phyloP scores from a whole-genome alignment of 345 rosid species.

The Euphorbia peplus region DNA sequence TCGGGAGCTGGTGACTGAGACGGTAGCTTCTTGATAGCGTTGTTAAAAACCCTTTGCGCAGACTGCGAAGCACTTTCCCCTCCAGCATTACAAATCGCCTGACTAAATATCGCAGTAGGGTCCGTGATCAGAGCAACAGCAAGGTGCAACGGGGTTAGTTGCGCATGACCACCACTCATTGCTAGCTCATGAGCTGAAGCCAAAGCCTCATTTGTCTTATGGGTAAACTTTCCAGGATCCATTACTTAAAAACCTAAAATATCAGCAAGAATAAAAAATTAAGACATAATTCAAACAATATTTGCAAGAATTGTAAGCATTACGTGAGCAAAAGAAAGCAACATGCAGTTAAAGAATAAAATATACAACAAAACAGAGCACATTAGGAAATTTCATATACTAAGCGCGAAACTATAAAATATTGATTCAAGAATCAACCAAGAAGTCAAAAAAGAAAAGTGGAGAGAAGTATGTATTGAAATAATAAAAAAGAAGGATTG shows the following conservation, averaged over 20 bases:
- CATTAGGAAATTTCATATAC: too few relatives aligned
- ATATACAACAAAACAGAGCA: too few relatives aligned
- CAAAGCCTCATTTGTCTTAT: constrained; percentile 80
- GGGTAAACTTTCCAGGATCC: constrained; percentile 90
- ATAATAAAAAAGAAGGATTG: too few relatives aligned
- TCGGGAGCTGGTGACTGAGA: constrained; percentile 80
- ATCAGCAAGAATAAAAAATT: background rate
- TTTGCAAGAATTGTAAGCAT: background rate
- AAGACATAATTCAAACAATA: background rate
- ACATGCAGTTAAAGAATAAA: background rate
- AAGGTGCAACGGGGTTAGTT: constrained; percentile 79
- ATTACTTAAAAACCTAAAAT: constrained; percentile 22
- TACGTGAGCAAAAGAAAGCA: background rate
- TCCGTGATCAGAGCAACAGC: constrained; percentile 69
- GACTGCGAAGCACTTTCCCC: constrained; percentile 60
- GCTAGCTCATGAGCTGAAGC: constrained; percentile 70
- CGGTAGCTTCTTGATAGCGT: constrained; percentile 71
- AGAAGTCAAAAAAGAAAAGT: background rate
- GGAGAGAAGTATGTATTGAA: background rate
- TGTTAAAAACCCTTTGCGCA: constrained; percentile 62
- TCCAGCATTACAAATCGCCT: constrained; percentile 51
- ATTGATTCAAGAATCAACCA: background rate
- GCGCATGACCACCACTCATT: constrained; percentile 63
- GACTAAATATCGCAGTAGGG: constrained; percentile 63
- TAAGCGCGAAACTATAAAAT: too few relatives aligned